phyloP scores from a whole-genome alignment of 352 stramenopile genomes.

The Pythium utonaiense region DNA sequence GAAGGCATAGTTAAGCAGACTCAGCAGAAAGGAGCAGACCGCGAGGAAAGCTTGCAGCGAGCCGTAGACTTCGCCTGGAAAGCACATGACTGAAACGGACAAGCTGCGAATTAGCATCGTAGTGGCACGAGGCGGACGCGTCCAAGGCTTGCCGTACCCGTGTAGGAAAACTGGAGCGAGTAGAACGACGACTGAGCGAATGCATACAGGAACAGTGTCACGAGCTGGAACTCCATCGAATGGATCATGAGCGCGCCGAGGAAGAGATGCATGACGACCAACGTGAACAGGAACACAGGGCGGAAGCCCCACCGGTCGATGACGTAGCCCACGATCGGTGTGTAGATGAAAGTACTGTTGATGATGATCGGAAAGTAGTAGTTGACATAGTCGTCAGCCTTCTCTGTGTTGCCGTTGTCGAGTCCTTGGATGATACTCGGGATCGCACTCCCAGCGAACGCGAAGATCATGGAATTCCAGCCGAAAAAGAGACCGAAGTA shows the following conservation, averaged over 20 bases:
- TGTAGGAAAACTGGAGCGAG: slow-evolving; percentile 43
- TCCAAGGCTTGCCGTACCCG: slow-evolving; percentile 18
- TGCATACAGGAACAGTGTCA: slow-evolving; percentile 31
- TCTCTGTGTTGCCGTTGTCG: slow-evolving; percentile 13
- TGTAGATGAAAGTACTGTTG: slow-evolving; percentile 42
- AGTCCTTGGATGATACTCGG: slow-evolving; percentile 40
- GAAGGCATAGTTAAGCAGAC: slow-evolving; percentile 68
- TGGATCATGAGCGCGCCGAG: slow-evolving; percentile 30
- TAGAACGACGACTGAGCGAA: slow-evolving; percentile 39
- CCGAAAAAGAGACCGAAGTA: slow-evolving; percentile 43
- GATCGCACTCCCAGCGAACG: slow-evolving; percentile 39
- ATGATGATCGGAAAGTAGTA: slow-evolving; percentile 35
- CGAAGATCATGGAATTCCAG: slow-evolving; percentile 41
- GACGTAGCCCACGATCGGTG: slow-evolving; percentile 36
- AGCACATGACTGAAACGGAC: slow-evolving; percentile 28
- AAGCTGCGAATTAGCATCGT: too few species aligned
- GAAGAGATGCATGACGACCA: slow-evolving; percentile 32
- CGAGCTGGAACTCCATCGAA: slow-evolving; percentile 30
- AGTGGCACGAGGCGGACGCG: too few species aligned
- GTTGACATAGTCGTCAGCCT: slow-evolving; percentile 34
- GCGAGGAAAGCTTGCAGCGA: slow-evolving; percentile 73
- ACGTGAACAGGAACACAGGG: slow-evolving; percentile 24
- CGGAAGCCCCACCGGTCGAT: slow-evolving; percentile 37
- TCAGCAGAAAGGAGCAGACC: slow-evolving; percentile 52
- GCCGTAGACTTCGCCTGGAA: slow-evolving; percentile 69